A percentile compares a stretch with the other conserved stretches of the same genome.
Evolutionary conservation across 164 flowering plant genomes (phyloP).

Genomic region (Paratinospora sagittata): DNA sequence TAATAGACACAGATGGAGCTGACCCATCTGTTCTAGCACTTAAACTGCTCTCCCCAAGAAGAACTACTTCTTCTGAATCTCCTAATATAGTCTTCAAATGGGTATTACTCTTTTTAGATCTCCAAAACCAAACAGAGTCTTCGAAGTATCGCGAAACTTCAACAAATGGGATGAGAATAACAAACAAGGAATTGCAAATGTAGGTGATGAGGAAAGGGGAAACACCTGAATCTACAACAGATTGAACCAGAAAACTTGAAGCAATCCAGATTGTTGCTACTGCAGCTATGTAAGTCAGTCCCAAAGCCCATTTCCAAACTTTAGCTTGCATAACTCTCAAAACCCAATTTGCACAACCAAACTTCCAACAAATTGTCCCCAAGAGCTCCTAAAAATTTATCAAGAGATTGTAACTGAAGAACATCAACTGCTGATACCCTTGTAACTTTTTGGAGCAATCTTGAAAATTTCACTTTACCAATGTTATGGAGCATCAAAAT

Average conservation of each 20-base stretch:
- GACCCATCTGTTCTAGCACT: slow-evolving; percentile 15
- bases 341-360: background rate
- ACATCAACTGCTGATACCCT: no score
- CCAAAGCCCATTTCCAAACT: slow-evolving; percentile 71
- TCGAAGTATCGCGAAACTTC: slow-evolving; percentile 73
- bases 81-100: slow-evolving; percentile 19
- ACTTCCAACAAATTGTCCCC: background rate
- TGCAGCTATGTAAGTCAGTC: slow-evolving; percentile 59
- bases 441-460: no score
- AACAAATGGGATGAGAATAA: slow-evolving; percentile 66
- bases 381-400: background rate
- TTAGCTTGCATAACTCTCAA: slow-evolving; percentile 35
- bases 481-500: no score
- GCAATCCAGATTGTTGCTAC: slow-evolving; percentile 91
- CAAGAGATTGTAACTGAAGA: background rate
- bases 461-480: no score
- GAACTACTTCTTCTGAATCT: slow-evolving; percentile 55
- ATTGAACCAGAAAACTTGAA: slow-evolving; percentile 85
- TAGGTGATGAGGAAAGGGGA: slow-evolving; percentile 90
- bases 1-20: slow-evolving; percentile 12
- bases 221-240: slow-evolving; percentile 84
- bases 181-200: slow-evolving; percentile 87
- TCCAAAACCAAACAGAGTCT: slow-evolving; percentile 54
- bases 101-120: slow-evolving; percentile 12
- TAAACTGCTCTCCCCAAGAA: slow-evolving; percentile 37